Evolutionary conservation across 495 filamentous ascomycete species (phyloP).

Genomic region (Amniculicola lignicola): DNA sequence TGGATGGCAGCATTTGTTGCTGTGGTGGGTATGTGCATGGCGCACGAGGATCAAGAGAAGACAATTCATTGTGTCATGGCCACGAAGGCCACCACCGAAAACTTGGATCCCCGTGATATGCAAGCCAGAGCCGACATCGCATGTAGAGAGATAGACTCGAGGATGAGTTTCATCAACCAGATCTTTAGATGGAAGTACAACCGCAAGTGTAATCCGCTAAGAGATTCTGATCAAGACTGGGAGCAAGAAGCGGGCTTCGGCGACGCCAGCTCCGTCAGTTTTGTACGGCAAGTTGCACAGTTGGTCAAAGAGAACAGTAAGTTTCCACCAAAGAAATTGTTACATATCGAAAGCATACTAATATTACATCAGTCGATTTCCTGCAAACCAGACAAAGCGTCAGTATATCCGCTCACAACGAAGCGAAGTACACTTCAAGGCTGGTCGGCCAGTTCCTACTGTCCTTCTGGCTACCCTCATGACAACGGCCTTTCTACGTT

Average conservation of each 20-base stretch:
- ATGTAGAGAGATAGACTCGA: conserved; percentile 38
- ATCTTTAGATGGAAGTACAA: conserved; percentile 44
- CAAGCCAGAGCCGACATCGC: conserved; percentile 28
- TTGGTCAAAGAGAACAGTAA: conserved; percentile 41
- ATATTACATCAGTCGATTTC: conserved; percentile 31
- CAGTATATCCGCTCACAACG: conserved; percentile 34
- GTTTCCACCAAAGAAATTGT: too few relatives aligned
- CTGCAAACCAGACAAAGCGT: conserved; percentile 31
- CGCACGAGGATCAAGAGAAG: conserved; percentile 41
- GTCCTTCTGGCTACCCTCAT: conserved; percentile 35
- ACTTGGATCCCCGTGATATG: conserved; percentile 20
- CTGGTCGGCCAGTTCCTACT: conserved; percentile 41
- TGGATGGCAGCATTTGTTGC: conserved; percentile 42
- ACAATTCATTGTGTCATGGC: conserved; percentile 40
- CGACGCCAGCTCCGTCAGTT: conserved; percentile 23
- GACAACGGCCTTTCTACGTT: too few relatives aligned
- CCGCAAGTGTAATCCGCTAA: conserved; percentile 34
- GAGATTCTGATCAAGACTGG: conserved; percentile 30
- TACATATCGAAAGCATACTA: too few relatives aligned
- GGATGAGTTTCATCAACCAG: conserved; percentile 36
- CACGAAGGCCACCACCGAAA: conserved; percentile 26
- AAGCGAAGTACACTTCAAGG: conserved; percentile 39
- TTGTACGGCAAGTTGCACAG: conserved; percentile 32
- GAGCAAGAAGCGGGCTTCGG: conserved; percentile 23
- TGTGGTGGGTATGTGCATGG: conserved; percentile 41